A percentile compares a stretch with the other conserved stretches of the same genome.
These are phyloP conservation scores for Ananas comosus DNA, from an alignment of 176 grass and related monocot genomes.

Conservation along the genomic window DNA sequence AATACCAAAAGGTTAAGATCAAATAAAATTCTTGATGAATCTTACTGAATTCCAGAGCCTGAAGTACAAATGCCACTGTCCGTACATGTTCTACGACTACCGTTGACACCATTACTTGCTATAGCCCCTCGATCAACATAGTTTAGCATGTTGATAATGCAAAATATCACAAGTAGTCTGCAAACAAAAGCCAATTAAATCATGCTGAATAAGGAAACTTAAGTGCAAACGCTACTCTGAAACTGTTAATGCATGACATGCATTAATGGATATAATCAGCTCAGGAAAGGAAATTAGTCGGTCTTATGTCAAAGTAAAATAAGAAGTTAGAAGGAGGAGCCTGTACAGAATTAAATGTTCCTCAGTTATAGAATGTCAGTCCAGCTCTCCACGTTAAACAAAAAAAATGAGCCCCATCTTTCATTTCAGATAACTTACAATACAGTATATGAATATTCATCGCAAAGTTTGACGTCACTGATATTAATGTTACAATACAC, in stretches of 20 bases:
- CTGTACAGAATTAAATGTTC: too few relatives aligned
- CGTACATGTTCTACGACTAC: conserved; percentile 52
- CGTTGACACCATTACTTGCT: conserved; percentile 99
- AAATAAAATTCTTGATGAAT: conserved; percentile 19
- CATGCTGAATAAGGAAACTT: not conserved
- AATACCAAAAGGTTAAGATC: not conserved
- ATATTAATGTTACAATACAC: too few relatives aligned
- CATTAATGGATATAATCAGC: not conserved
- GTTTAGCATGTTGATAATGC: conserved; percentile 92
- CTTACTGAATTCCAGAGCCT: conserved; percentile 99
- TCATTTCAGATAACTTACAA: too few relatives aligned
- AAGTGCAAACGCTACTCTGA: not conserved
- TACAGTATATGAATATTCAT: too few relatives aligned
- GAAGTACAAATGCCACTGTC: conserved; percentile 55
- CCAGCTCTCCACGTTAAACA: too few relatives aligned
- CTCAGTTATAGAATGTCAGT: too few relatives aligned
- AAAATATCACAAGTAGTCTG: conserved; percentile 95
- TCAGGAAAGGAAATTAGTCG: not conserved
- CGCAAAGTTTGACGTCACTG: too few relatives aligned
- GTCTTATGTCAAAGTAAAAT: not conserved
- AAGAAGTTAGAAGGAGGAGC: too few relatives aligned
- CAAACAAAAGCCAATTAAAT: conserved; percentile 12
- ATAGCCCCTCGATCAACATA: conserved; percentile 95
- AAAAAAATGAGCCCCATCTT: too few relatives aligned
- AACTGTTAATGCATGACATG: not conserved